These are phyloP conservation scores for Erigeron philadelphicus DNA, from an alignment of 140 eudicot genomes.

Conservation along the genomic window DNA sequence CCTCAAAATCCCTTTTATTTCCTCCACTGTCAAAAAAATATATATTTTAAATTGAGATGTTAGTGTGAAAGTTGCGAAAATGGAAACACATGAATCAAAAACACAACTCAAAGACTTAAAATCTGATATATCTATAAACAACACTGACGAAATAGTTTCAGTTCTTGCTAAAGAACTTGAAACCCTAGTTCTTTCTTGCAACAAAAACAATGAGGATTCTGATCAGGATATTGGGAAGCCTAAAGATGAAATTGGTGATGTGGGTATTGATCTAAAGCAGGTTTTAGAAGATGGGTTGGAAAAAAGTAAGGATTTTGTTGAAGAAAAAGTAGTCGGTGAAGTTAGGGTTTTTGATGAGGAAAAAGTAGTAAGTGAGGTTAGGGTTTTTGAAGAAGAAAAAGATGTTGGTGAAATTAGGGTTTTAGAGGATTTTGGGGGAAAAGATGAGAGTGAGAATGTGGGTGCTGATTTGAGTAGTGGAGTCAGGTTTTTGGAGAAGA, in stretches of 20 bases:
- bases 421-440: slow-evolving; percentile 1
- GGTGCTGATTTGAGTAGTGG: slow-evolving; percentile 1
- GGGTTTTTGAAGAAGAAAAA: no score
- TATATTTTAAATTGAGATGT: slow-evolving; percentile 31
- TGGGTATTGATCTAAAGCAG: neutral
- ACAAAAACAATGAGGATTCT: slow-evolving; percentile 17
- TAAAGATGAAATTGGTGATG: slow-evolving; percentile 6
- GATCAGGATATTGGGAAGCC: slow-evolving; percentile 1
- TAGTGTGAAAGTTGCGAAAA: slow-evolving; percentile 15
- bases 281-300: slow-evolving; percentile 15
- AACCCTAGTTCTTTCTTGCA: slow-evolving; percentile 29
- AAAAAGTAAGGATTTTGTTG: slow-evolving; percentile 26
- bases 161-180: slow-evolving; percentile 22
- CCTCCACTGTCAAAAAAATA: neutral
- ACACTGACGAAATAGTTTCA: neutral
- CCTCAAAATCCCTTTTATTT: slow-evolving; percentile 23
- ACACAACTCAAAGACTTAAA: slow-evolving; percentile 10
- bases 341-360: slow-evolving; percentile 29
- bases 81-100: slow-evolving; percentile 25
- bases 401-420: slow-evolving; percentile 3
- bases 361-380: no score
- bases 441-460: neutral
- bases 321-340: slow-evolving; percentile 11
- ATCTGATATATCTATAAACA: slow-evolving; percentile 22
- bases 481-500: slow-evolving; percentile 1